A percentile compares a stretch with the other conserved stretches of the same genome.
Evolutionary conservation across 441 rosid genomes (phyloP).

Genomic region (Melastoma candidum): DNA sequence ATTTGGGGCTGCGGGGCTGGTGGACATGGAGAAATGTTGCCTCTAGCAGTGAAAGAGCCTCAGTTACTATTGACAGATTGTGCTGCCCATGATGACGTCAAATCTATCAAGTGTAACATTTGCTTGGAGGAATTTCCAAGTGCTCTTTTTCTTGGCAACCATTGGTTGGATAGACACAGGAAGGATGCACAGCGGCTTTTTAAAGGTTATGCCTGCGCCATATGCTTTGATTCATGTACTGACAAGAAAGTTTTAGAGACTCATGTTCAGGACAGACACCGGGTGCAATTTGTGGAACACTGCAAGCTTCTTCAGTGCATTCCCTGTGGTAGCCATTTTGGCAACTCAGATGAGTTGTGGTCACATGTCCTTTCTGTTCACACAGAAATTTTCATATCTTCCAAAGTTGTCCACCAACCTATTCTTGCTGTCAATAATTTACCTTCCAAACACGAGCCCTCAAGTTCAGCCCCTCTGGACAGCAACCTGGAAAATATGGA

Average conservation of each 20-base stretch:
- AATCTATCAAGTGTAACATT: constrained; percentile 48
- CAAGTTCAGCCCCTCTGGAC: constrained; percentile 23
- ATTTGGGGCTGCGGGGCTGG: constrained; percentile 62
- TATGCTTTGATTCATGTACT: constrained; percentile 90
- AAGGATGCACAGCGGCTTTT: constrained; percentile 82
- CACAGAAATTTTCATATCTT: constrained; percentile 42
- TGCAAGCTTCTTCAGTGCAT: constrained; percentile 94
- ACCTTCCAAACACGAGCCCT: constrained; percentile 33
- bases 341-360: constrained; percentile 77
- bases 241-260: constrained; percentile 61
- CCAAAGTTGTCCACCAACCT: constrained; percentile 32
- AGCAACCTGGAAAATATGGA: constrained; percentile 37
- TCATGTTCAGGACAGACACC: constrained; percentile 94
- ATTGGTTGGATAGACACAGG: constrained; percentile 64
- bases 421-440: constrained; percentile 25
- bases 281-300: constrained; percentile 81
- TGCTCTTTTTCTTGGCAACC: constrained; percentile 47
- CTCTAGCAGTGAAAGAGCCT: constrained; percentile 35
- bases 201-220: constrained; percentile 89
- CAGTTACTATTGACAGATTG: constrained; percentile 28
- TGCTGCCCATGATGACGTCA: constrained; percentile 30
- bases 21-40: constrained; percentile 28
- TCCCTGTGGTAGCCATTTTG: constrained; percentile 86
- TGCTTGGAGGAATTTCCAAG: constrained; percentile 45
- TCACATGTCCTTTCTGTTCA: constrained; percentile 70